Conservation (phyloP, 1,139 yeast species). For the Barnettozyma hawaiiensis region DNA sequence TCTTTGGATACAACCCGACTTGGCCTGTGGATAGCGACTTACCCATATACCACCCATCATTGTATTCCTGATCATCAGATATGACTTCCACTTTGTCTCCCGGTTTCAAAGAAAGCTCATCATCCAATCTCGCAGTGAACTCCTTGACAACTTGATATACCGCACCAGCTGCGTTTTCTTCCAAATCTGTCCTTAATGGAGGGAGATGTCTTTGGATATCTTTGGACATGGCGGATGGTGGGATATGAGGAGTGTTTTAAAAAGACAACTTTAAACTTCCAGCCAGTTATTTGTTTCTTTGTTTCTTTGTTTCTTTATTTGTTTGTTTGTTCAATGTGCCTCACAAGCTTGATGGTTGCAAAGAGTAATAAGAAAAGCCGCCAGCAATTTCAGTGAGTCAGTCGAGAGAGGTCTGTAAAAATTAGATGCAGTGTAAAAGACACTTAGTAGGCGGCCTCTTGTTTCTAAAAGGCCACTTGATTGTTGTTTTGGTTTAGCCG, state of each 20-base stretch:
- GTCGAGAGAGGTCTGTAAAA: too few species aligned
- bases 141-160: conserved; percentile 67
- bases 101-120: conserved; percentile 70
- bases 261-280: not conserved
- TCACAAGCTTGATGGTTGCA: too few species aligned
- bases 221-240: not conserved
- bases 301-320: too few species aligned
- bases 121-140: conserved; percentile 81
- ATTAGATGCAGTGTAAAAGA: too few species aligned
- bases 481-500: not conserved
- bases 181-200: conserved; percentile 15
- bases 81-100: conserved; percentile 88
- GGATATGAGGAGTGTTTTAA: not conserved
- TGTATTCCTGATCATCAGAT: conserved; percentile 87
- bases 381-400: too few species aligned
- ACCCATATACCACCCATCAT: conserved; percentile 98
- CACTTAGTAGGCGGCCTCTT: too few species aligned
- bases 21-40: conserved; percentile 62
- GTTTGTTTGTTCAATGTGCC: too few species aligned
- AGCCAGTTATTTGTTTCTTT: too few species aligned
- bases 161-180: conserved; percentile 25
- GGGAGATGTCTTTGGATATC: conserved; percentile 13
- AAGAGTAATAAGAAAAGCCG: not conserved
- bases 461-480: too few species aligned
- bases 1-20: conserved; percentile 86